Evolutionary conservation across 1,284 basidiomycete genomes (phyloP).

Genomic region (Ceratobasidium sp.): DNA sequence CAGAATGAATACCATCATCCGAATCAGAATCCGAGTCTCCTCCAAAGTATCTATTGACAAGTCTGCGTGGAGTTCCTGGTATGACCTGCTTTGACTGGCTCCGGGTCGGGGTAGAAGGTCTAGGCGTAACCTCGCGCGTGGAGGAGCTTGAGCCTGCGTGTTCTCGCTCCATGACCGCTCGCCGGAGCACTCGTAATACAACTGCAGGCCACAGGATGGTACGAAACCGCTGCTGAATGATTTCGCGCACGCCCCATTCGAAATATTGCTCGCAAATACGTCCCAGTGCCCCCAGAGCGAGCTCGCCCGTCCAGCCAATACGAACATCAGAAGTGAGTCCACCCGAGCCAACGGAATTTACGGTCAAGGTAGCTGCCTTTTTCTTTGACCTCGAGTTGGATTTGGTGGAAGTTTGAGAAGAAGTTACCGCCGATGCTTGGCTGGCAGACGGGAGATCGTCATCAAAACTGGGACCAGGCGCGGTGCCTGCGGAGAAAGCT

Average conservation of each 20-base stretch:
- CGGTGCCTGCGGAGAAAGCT: not conserved
- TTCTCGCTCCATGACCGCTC: constrained; percentile 58
- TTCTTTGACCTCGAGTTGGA: constrained; percentile 21
- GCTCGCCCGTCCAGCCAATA: constrained; percentile 56
- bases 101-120: constrained; percentile 53
- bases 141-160: constrained; percentile 36
- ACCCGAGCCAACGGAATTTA: constrained; percentile 25
- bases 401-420: constrained; percentile 30
- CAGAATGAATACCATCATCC: not conserved
- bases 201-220: constrained; percentile 76
- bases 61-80: constrained; percentile 42
- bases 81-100: constrained; percentile 43
- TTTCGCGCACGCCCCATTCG: constrained; percentile 85
- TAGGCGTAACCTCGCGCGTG: constrained; percentile 10
- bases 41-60: constrained; percentile 51
- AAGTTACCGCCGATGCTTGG: constrained; percentile 24
- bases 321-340: constrained; percentile 30
- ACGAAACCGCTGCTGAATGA: constrained; percentile 77
- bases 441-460: constrained; percentile 1
- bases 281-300: constrained; percentile 74
- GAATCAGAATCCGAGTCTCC: constrained; percentile 26
- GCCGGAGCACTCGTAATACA: constrained; percentile 68
- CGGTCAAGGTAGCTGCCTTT: not conserved
- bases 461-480: not conserved
- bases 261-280: constrained; percentile 82